Base-by-base conservation (phyloP, 306 rosid genomes). In the Adenanthera pavonina region DNA sequence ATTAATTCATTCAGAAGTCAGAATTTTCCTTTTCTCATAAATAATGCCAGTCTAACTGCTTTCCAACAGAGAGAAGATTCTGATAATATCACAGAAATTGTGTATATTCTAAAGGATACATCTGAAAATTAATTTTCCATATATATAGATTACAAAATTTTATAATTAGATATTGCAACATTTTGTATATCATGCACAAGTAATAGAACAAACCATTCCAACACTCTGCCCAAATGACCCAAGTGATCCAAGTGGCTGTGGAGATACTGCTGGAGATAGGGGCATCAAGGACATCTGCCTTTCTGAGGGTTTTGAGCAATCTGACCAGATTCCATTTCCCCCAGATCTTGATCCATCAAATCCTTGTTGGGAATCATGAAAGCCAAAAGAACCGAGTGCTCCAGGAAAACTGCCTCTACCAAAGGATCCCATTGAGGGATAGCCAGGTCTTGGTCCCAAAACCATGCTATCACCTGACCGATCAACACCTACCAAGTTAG, bases 391-490 rank as follows among this genome's bases (percentile, higher is more conserved):
- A 75, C 95, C 92, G 59, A 86, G 87, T 66, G 86, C 87, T 75
- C 85, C 88, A 52, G 89, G 92, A 83, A 88, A 91, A 80, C 74
- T 91, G 84, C 91, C 97, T 83, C 97, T 88, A 65, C 90, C 89
- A 74, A 87, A 92, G 75, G 95, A 88, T 80, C 92, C 95, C 54
- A 80, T 77, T 20, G 93, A 87, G 35, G 95, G 84, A 91, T 88
- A 89, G 76, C 90, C 89, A 47, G 94, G 91, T 83, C 97, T 88
- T 80, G 93, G 90, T 82, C 97, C 97, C 87, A 89, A 91, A 79
- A 83, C 82, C 87, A 89, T 88, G 83, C 80, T 91, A 71, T 91
- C 97, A 81, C 90, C 90, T 80, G 87, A 94, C 74, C 89, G 95
- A 79, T 92, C 97, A 80, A 89, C 77, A 72, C 90, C 81, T 80